These are phyloP conservation scores for Oxyria digyna DNA, from an alignment of 148 eudicot species.

Conservation along the genomic window DNA sequence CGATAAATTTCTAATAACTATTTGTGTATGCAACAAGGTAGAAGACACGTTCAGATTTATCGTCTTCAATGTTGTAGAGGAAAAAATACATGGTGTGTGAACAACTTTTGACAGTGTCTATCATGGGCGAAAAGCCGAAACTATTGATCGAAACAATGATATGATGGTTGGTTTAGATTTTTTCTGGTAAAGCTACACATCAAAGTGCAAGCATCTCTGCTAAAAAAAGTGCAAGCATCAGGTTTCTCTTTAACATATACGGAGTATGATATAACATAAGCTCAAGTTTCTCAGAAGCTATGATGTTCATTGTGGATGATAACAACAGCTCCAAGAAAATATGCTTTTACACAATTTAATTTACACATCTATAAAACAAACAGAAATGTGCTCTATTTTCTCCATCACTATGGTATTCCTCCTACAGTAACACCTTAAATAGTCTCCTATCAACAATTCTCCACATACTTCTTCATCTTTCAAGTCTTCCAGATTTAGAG, in stretches of 20 bases:
- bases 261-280: not conserved
- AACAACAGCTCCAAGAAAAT: not conserved
- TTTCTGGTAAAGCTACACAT: no score
- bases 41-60: no score
- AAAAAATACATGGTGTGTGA: no score
- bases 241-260: no score
- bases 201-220: no score
- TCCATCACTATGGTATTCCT: not conserved
- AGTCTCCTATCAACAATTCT: not conserved
- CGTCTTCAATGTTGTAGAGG: no score
- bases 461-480: not conserved
- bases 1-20: no score
- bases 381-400: not conserved
- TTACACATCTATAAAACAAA: not conserved
- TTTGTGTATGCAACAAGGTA: no score
- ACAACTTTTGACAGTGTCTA: no score
- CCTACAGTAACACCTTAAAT: not conserved
- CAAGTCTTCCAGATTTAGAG: not conserved
- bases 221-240: not conserved
- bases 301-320: not conserved
- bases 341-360: not conserved
- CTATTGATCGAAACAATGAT: no score
- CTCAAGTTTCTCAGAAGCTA: not conserved
- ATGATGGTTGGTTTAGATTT: no score
- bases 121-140: no score